phyloP scores from a whole-genome alignment of 192 early-diverging fungal species.

The Coemansia sp. region DNA sequence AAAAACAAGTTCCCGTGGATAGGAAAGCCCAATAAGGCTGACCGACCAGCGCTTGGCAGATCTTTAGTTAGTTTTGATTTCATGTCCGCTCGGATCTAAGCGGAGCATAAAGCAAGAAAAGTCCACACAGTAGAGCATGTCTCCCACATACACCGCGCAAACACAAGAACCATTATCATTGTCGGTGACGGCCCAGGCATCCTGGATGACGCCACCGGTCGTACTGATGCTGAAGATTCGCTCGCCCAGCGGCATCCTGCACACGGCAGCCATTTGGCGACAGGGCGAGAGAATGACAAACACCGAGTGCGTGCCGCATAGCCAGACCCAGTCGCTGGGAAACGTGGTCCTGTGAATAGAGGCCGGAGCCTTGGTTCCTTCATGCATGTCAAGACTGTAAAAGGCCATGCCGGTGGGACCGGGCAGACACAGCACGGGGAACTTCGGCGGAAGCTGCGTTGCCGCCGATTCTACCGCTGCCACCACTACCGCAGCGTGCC shows the following conservation, averaged over 20 bases:
- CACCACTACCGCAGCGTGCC: slow-evolving; percentile 33
- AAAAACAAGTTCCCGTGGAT: too few relatives aligned
- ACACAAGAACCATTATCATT: neutral
- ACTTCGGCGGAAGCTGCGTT: slow-evolving; percentile 11
- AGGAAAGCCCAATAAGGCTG: too few relatives aligned
- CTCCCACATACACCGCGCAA: slow-evolving; percentile 25
- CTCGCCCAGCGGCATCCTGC: slow-evolving; percentile 34
- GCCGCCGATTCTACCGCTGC: neutral
- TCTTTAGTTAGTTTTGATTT: too few relatives aligned
- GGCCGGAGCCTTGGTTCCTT: too few relatives aligned
- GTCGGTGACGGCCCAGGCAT: slow-evolving; percentile 27
- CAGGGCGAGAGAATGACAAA: slow-evolving; percentile 34
- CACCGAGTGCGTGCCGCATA: slow-evolving; percentile 27
- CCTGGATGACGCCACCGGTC: slow-evolving; percentile 15
- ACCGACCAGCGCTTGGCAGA: too few relatives aligned
- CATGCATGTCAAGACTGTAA: slow-evolving; percentile 7
- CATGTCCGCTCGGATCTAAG: too few relatives aligned
- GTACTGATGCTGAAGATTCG: slow-evolving; percentile 17
- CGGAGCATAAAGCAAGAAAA: neutral
- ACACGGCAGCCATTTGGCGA: slow-evolving; percentile 26
- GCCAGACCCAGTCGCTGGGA: slow-evolving; percentile 42
- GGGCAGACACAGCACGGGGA: slow-evolving; percentile 33
- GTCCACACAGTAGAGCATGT: slow-evolving; percentile 3
- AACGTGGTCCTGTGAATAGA: slow-evolving; percentile 15
- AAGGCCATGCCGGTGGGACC: slow-evolving; percentile 27